Base-by-base conservation (phyloP, 805 yeast genomes). In the Candida manassasensis region DNA sequence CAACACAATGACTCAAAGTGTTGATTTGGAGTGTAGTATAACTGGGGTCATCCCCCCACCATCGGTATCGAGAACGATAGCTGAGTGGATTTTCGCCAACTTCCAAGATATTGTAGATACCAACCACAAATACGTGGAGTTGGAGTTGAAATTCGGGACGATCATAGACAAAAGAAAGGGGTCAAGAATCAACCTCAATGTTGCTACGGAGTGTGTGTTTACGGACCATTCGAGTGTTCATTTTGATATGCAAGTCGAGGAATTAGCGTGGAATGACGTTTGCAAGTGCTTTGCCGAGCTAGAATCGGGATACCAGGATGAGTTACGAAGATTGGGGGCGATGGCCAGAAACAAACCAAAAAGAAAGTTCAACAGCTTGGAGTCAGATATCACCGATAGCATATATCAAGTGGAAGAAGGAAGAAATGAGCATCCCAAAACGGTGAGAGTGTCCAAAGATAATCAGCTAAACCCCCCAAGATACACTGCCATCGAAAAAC, bases 81-180 rank as follows among this genome's bases (percentile, higher is more conserved):
- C 93, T 15, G 86, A 82, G 47, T 89, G 97, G 97, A 71, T 89
- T 6, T 88, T 83, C 67, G 88, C 94, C 13, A 81, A 84, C 43
- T 68, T 87, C 31, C 70, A 71, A 29, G 84, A 84, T 21, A 71
- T 85, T 26, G 73, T 77, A 26, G 63, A 62, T 15, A 75, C 74
- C 27, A 72, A 69, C 48, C 67, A 79, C 15, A 74, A 66, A 48
- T 48, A 52, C 41, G 67, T 84, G 19, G 94, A 84, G 62, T 59
- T 84, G 47, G 94, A 84, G 59, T 64, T 82, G 50, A 84, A 84
- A 52, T 74, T 81, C 46, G 94, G 94, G 4, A 67, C 77, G 13
- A 75, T 84, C 18, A 75, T 79, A 62, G 82, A 79, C 42, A 80
- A 79, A 41, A 69, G 65, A 14, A 61, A 73, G 15, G 85, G 84